phyloP scores from a whole-genome alignment of 345 rosid species.

The Cardamine resedifolia region DNA sequence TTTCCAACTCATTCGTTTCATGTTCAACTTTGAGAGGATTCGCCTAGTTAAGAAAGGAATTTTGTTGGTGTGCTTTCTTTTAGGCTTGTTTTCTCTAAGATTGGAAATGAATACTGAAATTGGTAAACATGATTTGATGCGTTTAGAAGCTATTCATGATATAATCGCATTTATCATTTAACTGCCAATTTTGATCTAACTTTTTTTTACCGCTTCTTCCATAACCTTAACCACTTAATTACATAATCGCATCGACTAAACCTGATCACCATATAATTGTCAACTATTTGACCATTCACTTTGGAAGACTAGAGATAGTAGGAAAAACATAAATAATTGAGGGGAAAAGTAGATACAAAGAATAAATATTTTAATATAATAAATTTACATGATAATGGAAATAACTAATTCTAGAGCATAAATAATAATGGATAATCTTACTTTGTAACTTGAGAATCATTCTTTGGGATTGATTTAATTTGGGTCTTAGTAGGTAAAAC shows the following conservation, averaged over 20 bases:
- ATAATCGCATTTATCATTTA: not conserved
- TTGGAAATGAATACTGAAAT: not conserved
- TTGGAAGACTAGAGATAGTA: not conserved
- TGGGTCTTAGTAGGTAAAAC: slow-evolving; percentile 31
- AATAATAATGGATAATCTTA: not conserved
- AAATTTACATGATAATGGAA: slow-evolving; percentile 1
- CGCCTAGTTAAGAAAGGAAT: not conserved
- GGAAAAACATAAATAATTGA: not conserved
- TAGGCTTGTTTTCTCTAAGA: not conserved
- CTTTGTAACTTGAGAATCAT: slow-evolving; percentile 26
- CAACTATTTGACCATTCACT: not conserved
- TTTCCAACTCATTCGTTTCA: not conserved
- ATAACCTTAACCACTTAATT: too few relatives aligned
- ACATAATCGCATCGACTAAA: not conserved
- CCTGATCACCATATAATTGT: not conserved
- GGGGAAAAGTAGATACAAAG: not conserved
- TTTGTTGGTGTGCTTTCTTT: not conserved
- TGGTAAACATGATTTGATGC: not conserved
- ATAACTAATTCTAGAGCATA: slow-evolving; percentile 10
- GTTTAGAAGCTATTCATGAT: not conserved
- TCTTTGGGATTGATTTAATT: slow-evolving; percentile 18
- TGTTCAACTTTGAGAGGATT: not conserved
- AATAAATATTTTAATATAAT: not conserved
- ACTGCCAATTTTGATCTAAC: not conserved
- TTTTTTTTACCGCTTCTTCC: not conserved